These are phyloP conservation scores for Arachnomyces sp. DNA, from an alignment of 2,329 filamentous ascomycete genomes.

Conservation along the genomic window DNA sequence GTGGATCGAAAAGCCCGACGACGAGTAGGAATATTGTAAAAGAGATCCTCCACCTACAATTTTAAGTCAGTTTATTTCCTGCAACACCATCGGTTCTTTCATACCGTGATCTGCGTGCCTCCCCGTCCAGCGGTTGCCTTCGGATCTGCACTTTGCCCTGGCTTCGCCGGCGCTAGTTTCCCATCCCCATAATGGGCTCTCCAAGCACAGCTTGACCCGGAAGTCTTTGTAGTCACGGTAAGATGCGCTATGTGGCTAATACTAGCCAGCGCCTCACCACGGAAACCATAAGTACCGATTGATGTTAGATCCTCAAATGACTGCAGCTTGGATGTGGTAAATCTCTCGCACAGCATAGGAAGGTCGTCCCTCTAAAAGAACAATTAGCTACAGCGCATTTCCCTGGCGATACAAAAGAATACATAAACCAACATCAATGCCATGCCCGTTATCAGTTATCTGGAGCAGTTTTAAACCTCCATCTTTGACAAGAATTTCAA, in stretches of 20 bases:
- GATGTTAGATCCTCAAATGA: conserved; percentile 84
- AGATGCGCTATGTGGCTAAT: conserved; percentile 98
- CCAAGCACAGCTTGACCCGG: conserved; percentile 81
- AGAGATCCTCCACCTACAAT: conserved; percentile 73
- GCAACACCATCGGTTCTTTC: neutral
- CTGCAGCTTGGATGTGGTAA: conserved; percentile 93
- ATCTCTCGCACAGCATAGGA: conserved; percentile 85
- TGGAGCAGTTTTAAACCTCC: conserved; percentile 91
- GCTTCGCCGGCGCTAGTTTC: conserved; percentile 72
- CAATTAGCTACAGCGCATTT: conserved; percentile 8
- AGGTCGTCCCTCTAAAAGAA: conserved; percentile 71
- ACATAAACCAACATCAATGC: conserved; percentile 64
- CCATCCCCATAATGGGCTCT: conserved; percentile 81
- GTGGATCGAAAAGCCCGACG: conserved; percentile 82
- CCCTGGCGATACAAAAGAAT: neutral
- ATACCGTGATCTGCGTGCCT: conserved; percentile 83
- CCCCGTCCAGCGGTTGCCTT: conserved; percentile 79
- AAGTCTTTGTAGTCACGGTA: conserved; percentile 87
- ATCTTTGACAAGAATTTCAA: conserved; percentile 90
- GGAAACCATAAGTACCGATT: conserved; percentile 95
- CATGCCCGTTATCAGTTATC: conserved; percentile 94
- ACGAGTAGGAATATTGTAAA: conserved; percentile 90
- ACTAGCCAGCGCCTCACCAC: conserved; percentile 89
- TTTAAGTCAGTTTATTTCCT: conserved; percentile 2
- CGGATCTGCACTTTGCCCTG: conserved; percentile 77